phyloP scores from a whole-genome alignment of 2,329 filamentous ascomycete species.

The Microdochium paspali region DNA sequence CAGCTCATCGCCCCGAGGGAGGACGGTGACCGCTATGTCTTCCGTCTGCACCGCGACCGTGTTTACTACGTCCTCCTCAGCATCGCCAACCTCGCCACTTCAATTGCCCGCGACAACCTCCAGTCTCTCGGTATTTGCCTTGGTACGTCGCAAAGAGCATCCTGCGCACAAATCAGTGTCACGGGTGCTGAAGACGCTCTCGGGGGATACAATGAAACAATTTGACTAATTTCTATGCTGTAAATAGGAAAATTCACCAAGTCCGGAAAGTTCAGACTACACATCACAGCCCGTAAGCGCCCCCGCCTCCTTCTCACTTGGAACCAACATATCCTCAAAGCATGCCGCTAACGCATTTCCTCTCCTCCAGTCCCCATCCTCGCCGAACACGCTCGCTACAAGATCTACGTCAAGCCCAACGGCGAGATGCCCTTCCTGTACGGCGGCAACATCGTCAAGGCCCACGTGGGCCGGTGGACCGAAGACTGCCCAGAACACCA shows the following conservation, averaged over 20 bases:
- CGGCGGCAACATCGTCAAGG: constrained; percentile 67
- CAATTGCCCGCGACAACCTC: constrained; percentile 70
- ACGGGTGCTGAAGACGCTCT: too few species aligned
- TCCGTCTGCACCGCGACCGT: constrained; percentile 71
- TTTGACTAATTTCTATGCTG: background rate
- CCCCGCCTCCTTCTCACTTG: background rate
- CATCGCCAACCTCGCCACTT: constrained; percentile 84
- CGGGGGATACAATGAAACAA: too few species aligned
- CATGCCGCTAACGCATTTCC: background rate
- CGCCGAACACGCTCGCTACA: constrained; percentile 85
- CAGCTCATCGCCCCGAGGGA: constrained; percentile 70
- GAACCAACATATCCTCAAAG: background rate
- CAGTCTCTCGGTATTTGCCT: constrained; percentile 85
- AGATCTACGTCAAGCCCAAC: constrained; percentile 94
- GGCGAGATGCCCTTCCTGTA: constrained; percentile 98
- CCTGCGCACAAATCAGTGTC: too few species aligned
- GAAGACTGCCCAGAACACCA: constrained; percentile 83
- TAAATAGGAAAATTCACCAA: constrained; percentile 85
- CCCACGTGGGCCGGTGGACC: constrained; percentile 39
- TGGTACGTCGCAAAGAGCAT: constrained; percentile 28
- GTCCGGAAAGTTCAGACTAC: constrained; percentile 87
- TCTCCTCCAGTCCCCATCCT: constrained; percentile 57
- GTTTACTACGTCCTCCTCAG: constrained; percentile 90
- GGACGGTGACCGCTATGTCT: constrained; percentile 71
- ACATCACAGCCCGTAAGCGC: constrained; percentile 59